Evolutionary conservation across 495 filamentous ascomycete species (phyloP).

Genomic region (Aspergillus leporis): DNA sequence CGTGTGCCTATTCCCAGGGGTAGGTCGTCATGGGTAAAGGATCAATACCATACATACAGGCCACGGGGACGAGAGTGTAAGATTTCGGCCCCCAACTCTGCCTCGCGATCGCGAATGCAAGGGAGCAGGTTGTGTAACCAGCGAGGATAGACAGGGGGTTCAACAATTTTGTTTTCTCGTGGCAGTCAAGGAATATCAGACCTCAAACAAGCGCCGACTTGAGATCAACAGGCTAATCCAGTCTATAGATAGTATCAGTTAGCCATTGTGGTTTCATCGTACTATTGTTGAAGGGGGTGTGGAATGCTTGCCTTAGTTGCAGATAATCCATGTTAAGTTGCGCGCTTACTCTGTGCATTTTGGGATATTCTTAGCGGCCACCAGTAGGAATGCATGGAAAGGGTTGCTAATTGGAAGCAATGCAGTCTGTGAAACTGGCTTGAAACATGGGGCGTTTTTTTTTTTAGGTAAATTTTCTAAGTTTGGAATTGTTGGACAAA

Average conservation of each 20-base stretch:
- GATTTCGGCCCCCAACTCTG: background rate
- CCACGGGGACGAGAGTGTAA: background rate
- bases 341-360: conserved; percentile 2
- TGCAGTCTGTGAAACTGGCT: conserved; percentile 6
- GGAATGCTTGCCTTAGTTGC: background rate
- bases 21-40: background rate
- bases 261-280: background rate
- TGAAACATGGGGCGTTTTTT: conserved; percentile 3
- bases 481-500: background rate
- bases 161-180: background rate
- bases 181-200: background rate
- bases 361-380: background rate
- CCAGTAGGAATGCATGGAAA: conserved; percentile 5
- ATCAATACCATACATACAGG: too few relatives aligned
- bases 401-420: conserved; percentile 1
- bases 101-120: background rate
- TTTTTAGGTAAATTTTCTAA: background rate
- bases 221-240: background rate
- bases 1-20: background rate
- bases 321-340: background rate
- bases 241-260: conserved; percentile 5
- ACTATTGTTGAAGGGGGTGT: too few relatives aligned
- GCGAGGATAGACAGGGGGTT: background rate
- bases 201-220: conserved; percentile 7
- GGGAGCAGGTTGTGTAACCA: background rate